These are phyloP conservation scores for Tetrahymena thermophila DNA, from an alignment of 73 alveolate species.

Conservation along the genomic window DNA sequence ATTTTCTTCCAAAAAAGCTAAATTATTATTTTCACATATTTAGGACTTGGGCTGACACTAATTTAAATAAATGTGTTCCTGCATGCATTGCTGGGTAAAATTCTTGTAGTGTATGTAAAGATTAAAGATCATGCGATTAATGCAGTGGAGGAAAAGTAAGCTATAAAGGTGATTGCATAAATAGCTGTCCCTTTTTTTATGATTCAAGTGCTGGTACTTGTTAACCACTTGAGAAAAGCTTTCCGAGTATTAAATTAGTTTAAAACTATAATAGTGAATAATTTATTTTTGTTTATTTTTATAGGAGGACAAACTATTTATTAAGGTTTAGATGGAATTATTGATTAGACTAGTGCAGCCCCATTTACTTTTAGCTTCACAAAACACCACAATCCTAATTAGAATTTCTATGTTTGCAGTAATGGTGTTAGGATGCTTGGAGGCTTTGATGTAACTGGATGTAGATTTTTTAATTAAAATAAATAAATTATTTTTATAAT, in stretches of 20 bases:
- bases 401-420: neutral
- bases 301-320: neutral
- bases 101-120: neutral
- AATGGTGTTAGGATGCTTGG: neutral
- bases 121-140: neutral
- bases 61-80: neutral
- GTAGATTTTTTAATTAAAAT: too few relatives aligned
- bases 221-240: neutral
- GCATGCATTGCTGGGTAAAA: neutral
- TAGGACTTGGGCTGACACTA: neutral
- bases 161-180: neutral
- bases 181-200: neutral
- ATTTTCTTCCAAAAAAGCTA: too few relatives aligned
- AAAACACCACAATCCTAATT: neutral
- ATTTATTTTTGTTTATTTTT: neutral
- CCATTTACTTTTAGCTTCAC: neutral
- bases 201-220: neutral
- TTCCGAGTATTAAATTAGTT: neutral
- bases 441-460: neutral
- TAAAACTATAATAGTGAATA: neutral
- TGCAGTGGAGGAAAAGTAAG: neutral
- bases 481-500: too few relatives aligned
- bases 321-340: neutral
- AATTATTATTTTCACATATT: neutral
- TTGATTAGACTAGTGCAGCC: neutral